A percentile compares a stretch with the other conserved stretches of the same genome.
These are phyloP conservation scores for Hyaloscypha bicolor DNA, from an alignment of 495 filamentous ascomycete genomes.

Conservation along the genomic window DNA sequence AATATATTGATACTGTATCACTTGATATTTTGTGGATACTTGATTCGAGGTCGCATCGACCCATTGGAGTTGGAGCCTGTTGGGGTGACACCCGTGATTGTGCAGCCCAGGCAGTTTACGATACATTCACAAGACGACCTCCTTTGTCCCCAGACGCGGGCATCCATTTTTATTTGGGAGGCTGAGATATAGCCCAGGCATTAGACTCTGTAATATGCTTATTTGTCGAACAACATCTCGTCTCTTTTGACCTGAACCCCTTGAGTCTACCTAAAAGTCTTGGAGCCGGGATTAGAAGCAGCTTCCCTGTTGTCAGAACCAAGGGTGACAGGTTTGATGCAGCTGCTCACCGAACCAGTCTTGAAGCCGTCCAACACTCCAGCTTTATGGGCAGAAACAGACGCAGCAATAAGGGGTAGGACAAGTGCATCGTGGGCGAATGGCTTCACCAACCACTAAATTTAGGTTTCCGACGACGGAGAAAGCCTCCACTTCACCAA, in stretches of 20 bases:
- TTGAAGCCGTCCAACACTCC: not conserved
- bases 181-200: not conserved
- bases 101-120: not conserved
- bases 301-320: not conserved
- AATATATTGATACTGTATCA: not conserved
- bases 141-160: not conserved
- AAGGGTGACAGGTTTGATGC: not conserved
- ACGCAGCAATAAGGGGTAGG: not conserved
- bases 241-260: not conserved
- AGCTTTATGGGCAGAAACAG: not conserved
- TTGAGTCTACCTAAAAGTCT: not conserved
- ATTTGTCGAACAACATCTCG: not conserved
- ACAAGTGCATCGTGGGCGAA: not conserved
- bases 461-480: not conserved
- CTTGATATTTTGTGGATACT: not conserved
- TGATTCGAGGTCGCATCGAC: constrained; percentile 1
- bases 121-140: not conserved
- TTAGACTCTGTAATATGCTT: not conserved
- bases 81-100: not conserved
- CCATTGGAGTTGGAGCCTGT: not conserved
- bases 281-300: not conserved
- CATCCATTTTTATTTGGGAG: not conserved
- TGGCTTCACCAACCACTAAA: not conserved
- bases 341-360: not conserved
- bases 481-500: not conserved